These are phyloP conservation scores for Quercus engelmannii DNA, from an alignment of 306 rosid genomes.

Conservation along the genomic window DNA sequence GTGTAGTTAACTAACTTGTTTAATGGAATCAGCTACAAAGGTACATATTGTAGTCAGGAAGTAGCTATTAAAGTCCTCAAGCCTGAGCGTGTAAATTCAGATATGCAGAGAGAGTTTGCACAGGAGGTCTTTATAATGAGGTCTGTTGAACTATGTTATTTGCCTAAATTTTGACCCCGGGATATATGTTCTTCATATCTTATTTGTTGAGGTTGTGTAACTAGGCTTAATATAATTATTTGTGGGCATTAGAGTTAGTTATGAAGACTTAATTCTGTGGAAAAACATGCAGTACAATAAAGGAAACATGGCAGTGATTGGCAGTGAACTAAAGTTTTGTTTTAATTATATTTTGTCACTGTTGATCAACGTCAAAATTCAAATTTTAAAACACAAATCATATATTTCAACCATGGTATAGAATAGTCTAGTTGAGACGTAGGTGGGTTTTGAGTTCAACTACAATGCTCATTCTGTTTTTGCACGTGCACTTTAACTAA, in stretches of 20 bases:
- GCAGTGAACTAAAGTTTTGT: too few relatives aligned
- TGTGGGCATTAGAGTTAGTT: too few relatives aligned
- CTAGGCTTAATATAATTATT: not conserved
- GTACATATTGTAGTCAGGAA: slow-evolving; percentile 88
- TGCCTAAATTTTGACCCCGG: not conserved
- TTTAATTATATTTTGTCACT: too few relatives aligned
- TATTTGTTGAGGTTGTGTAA: slow-evolving; percentile 9
- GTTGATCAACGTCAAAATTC: too few relatives aligned
- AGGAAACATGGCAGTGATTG: too few relatives aligned
- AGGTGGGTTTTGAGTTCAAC: not conserved
- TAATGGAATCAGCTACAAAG: slow-evolving; percentile 69
- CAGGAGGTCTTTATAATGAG: slow-evolving; percentile 98
- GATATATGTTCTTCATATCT: slow-evolving; percentile 1
- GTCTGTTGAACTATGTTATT: slow-evolving; percentile 34
- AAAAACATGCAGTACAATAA: not conserved
- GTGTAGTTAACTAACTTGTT: slow-evolving; percentile 18
- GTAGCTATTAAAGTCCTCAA: slow-evolving; percentile 95
- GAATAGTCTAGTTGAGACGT: not conserved
- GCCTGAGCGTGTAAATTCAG: slow-evolving; percentile 75
- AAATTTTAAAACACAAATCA: not conserved
- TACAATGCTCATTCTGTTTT: too few relatives aligned
- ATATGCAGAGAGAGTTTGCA: slow-evolving; percentile 82
- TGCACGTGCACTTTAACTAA: not conserved
- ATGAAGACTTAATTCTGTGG: not conserved
- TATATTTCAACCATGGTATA: not conserved